Evolutionary conservation across 805 yeast genomes (phyloP), one percentile per base, ranked within the genome.

Genomic region (Spathaspora sp.): DNA sequence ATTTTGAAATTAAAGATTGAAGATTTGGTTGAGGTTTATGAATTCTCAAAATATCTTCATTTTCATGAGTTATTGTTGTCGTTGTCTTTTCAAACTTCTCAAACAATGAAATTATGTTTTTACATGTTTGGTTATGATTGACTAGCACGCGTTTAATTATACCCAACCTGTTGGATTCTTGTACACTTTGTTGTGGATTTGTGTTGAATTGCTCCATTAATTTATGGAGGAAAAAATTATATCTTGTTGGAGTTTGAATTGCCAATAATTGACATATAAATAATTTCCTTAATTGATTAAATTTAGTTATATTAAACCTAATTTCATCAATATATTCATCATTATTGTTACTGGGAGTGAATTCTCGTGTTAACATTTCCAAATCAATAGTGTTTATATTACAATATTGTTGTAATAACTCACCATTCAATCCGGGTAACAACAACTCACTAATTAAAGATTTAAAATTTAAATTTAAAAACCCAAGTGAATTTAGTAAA

Each of bases 221-320:
- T 32, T 68, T 69, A 48, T 58, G 60, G 5, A 70, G 47, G 51
- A 70, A 72, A 57, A 68, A 72, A 53, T 64, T 73, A 38, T 52
- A 42, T 29, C 57, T 58, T 7, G 49, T 46, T 12, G 66, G 60
- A 7, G 48, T 38, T 44, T 72, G 75, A 18, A 70, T 44, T 4
- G 76, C 65, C 28, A 75, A 60, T 38, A 75, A 56, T 55, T 72
- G 72, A 54, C 77, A 72, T 5, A 73, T 61, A 23, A 73, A 59
- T 12, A 75, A 57, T 44, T 74, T 68, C 31, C 79, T 52, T 39
- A 68, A 55, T 48, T 66, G 71, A 53, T 73, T 72, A 57, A 75
- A 75, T 42, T 61, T 55, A 31, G 53, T 56, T 1, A 63, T 54
- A 44, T 54, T 46, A 12, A 45, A 46, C 11, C 53, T 52, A 14